These are phyloP conservation scores for Limonium bicolor DNA, from an alignment of 148 eudicot genomes.

Conservation along the genomic window DNA sequence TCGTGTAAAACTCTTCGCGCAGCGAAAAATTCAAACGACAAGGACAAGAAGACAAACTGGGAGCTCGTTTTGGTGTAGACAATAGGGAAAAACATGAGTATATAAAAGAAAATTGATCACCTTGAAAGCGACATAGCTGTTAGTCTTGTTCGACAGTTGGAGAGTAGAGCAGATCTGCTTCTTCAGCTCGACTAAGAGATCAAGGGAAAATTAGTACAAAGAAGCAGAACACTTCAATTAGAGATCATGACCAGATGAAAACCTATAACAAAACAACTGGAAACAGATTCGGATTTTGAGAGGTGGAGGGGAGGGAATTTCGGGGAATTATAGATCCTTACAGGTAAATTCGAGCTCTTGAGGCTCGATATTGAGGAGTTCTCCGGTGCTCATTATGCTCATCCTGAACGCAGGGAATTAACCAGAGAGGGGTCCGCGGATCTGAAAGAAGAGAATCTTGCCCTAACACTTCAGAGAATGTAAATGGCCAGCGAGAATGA, in stretches of 20 bases:
- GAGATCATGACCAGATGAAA: no score
- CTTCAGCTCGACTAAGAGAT: not conserved
- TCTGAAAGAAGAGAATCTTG: no score
- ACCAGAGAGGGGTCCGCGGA: no score
- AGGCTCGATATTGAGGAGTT: conserved; percentile 7
- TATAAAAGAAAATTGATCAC: not conserved
- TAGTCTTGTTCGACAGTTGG: not conserved
- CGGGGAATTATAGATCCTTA: not conserved
- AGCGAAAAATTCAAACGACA: not conserved
- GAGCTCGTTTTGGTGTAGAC: not conserved
- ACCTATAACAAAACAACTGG: not conserved
- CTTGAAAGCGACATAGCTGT: not conserved
- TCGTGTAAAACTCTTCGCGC: no score
- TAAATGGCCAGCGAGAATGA: no score
- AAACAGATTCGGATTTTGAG: not conserved
- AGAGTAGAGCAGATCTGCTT: not conserved
- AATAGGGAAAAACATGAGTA: not conserved
- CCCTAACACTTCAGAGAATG: no score
- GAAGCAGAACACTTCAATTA: not conserved
- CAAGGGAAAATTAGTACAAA: not conserved
- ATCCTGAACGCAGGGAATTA: no score
- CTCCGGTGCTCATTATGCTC: conserved; percentile 10
- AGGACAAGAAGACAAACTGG: not conserved
- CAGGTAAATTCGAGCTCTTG: conserved; percentile 8
- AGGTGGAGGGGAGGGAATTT: not conserved